Base-by-base conservation (phyloP, 371 early-diverging fungal genomes). In the Mucor saturninus region DNA sequence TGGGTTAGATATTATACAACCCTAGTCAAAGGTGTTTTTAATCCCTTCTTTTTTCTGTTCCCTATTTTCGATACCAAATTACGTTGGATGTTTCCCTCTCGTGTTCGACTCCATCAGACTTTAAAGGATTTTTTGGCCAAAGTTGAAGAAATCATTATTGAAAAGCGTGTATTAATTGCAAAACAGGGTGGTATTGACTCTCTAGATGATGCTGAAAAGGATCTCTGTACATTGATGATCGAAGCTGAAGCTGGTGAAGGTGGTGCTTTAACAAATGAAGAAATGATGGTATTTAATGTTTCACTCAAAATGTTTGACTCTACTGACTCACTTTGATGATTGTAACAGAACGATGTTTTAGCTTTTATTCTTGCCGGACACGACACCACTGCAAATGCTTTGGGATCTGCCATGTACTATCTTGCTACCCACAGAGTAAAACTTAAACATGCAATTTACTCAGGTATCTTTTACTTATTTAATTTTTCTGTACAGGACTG, bases 221-320 rank as follows among this genome's bases (percentile, higher is more conserved):
- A 85, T 39, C 58, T 85, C 54, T 68, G 85, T 40, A 78, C 86
- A 2, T 59, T 87, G 64, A 79, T 87, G 83, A 73, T 85, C 40
- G 80, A 83, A 64, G 68, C 74, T 50, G 79, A 76, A 57, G 21
- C 21, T 21, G 21, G 21, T 21, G 59, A 69, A 35, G 48, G 65
- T 31, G 74, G 21, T 21, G 21, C 21, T 21, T 21, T 21, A 21
- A 21, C 21, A 21, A 21, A 21, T 21, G 21, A 21, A 21, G 21
- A 21, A 21, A 21, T 21, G 21, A 21, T 21, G 21, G 21, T 21
- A 21, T 21, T 21, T 21, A 21, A 21, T 21, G 21, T 21, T 21
- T 21, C 21, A 21, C 1, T 21, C 1, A 21, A 21, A 1, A 21
- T 21, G 21, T 21, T 21, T 21, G 21, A 21, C 21, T 21, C 21